phyloP scores from a whole-genome alignment of 768 basidiomycete genomes.

The Multifurca ochricompacta region DNA sequence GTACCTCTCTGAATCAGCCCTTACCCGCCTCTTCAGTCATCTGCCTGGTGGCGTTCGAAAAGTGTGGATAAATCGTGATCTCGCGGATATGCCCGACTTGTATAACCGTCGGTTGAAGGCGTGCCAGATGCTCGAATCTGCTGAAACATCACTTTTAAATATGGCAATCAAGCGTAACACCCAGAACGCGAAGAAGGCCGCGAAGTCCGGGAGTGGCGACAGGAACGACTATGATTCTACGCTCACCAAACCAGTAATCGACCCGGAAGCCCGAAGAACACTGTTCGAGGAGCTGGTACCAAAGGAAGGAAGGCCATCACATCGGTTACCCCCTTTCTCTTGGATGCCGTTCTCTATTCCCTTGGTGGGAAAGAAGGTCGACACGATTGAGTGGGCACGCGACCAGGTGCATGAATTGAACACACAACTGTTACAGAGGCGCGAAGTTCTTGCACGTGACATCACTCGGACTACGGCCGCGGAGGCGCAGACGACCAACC shows the following conservation, averaged over 20 bases:
- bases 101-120: constrained; percentile 71
- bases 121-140: constrained; percentile 74
- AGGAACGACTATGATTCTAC: neutral
- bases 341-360: constrained; percentile 47
- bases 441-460: constrained; percentile 27
- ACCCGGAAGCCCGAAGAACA: constrained; percentile 26
- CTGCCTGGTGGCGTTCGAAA: constrained; percentile 87
- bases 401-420: constrained; percentile 52
- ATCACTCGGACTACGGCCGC: constrained; percentile 22
- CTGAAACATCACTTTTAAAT: constrained; percentile 71
- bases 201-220: constrained; percentile 28
- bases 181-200: constrained; percentile 43
- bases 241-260: constrained; percentile 17
- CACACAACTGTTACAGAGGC: constrained; percentile 22
- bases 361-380: constrained; percentile 80
- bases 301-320: constrained; percentile 64
- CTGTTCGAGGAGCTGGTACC: constrained; percentile 51
- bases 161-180: constrained; percentile 66
- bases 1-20: constrained; percentile 63
- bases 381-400: constrained; percentile 86
- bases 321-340: constrained; percentile 52
- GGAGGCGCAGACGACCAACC: constrained; percentile 19
- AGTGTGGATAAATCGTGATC: constrained; percentile 88
- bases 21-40: constrained; percentile 63
- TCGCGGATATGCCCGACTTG: constrained; percentile 79